A percentile compares a stretch with the other conserved stretches of the same genome.
These are phyloP conservation scores for Rhodotorula sp. DNA, from an alignment of 1,284 basidiomycete genomes.

Conservation along the genomic window DNA sequence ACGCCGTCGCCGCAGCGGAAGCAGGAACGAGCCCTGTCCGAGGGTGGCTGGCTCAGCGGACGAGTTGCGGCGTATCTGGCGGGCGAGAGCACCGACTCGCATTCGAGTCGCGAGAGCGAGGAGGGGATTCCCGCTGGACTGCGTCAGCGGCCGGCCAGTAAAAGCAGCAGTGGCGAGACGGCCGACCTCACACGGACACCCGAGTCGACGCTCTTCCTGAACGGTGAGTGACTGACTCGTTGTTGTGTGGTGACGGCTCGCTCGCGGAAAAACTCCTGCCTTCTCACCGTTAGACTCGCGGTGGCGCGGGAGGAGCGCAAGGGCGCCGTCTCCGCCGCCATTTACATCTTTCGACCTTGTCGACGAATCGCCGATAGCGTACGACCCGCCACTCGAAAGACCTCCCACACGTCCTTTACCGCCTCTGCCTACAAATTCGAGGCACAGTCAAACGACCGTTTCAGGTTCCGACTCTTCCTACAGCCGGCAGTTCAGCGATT, in stretches of 20 bases:
- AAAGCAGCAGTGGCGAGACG: neutral
- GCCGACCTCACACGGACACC: neutral
- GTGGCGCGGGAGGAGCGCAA: conserved; percentile 1
- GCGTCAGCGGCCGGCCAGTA: neutral
- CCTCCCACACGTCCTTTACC: neutral
- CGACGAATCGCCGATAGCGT: neutral
- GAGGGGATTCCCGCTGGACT: neutral
- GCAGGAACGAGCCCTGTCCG: neutral
- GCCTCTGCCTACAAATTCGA: neutral
- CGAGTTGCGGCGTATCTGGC: neutral
- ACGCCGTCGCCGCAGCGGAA: neutral
- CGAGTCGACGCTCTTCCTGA: neutral
- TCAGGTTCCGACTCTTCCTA: neutral
- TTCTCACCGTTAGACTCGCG: neutral
- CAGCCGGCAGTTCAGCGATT: too few species aligned
- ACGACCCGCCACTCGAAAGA: neutral
- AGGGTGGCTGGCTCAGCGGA: conserved; percentile 13
- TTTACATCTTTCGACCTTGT: conserved; percentile 4
- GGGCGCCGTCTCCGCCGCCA: conserved; percentile 3
- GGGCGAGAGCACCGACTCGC: neutral
- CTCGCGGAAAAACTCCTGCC: neutral
- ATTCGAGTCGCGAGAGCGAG: neutral
- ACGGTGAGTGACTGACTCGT: neutral
- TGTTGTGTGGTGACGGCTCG: accelerated
- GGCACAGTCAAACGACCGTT: neutral